These are phyloP conservation scores for Neophaeococcomyces aloes DNA, from an alignment of 2,329 filamentous ascomycete genomes.

Conservation along the genomic window DNA sequence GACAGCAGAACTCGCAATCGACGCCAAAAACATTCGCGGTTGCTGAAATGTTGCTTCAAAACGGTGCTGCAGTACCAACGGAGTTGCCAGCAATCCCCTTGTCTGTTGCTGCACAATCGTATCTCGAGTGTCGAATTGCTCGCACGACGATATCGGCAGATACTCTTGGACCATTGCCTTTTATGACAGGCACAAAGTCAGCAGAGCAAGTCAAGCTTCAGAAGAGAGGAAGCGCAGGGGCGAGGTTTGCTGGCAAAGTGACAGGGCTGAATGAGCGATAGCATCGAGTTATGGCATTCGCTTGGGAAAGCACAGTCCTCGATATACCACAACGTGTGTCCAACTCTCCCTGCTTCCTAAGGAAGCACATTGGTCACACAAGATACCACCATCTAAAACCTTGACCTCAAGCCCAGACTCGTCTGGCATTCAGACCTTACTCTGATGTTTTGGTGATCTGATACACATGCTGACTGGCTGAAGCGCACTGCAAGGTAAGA, in stretches of 20 bases:
- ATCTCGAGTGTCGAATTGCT: constrained; percentile 64
- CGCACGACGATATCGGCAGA: constrained; percentile 41
- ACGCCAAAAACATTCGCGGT: constrained; percentile 63
- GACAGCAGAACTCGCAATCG: constrained; percentile 32
- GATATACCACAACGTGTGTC: background rate
- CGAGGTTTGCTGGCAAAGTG: constrained; percentile 48
- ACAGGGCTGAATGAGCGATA: constrained; percentile 35
- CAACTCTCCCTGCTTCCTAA: constrained; percentile 1
- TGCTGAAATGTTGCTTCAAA: constrained; percentile 84
- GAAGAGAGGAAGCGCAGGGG: constrained; percentile 69
- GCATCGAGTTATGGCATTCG: constrained; percentile 15
- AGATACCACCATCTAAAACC: background rate
- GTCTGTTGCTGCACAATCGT: constrained; percentile 66
- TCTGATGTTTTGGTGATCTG: background rate
- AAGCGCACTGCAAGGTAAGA: background rate
- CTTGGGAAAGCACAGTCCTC: background rate
- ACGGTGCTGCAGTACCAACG: constrained; percentile 76
- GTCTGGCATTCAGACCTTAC: background rate
- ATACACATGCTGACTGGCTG: background rate
- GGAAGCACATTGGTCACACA: constrained; percentile 1
- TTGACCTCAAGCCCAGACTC: background rate
- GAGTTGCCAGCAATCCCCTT: constrained; percentile 72
- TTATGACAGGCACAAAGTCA: constrained; percentile 32
- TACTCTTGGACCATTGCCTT: constrained; percentile 52
- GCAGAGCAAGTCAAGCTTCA: constrained; percentile 53